Percentiles rank a stretch among this genome's conserved stretches.
phyloP scores from a whole-genome alignment of 2,329 filamentous ascomycete genomes.

The Alternaria gansuensis region DNA sequence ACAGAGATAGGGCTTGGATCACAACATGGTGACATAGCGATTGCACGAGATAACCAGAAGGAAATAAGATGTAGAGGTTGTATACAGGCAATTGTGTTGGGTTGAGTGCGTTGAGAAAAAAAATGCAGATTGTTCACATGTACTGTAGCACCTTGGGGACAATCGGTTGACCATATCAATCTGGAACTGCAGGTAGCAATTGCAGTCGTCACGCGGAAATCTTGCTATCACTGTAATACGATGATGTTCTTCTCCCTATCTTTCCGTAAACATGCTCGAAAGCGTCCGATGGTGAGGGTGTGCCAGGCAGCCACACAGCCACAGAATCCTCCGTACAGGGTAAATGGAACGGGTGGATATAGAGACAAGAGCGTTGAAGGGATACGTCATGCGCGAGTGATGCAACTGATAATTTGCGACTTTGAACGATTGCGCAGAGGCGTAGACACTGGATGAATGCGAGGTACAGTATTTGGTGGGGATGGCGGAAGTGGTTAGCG shows the following conservation, averaged over 20 bases:
- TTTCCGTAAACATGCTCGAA: neutral
- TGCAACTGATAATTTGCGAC: neutral
- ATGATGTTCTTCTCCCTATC: constrained; percentile 6
- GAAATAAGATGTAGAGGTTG: constrained; percentile 1
- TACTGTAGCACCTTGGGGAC: neutral
- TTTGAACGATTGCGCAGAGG: neutral
- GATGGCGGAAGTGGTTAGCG: constrained; percentile 6
- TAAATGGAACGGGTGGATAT: constrained; percentile 6
- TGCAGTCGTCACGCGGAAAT: constrained; percentile 1
- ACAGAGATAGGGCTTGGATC: constrained; percentile 10
- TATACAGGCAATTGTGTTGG: neutral
- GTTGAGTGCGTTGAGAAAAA: neutral
- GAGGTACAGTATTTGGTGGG: neutral
- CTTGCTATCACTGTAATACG: constrained; percentile 2
- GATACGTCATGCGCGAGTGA: neutral
- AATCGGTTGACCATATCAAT: constrained; percentile 18
- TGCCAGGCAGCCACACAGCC: constrained; percentile 24
- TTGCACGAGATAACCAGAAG: neutral
- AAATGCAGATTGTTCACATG: neutral
- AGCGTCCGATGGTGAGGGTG: neutral
- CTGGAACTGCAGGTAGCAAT: constrained; percentile 15
- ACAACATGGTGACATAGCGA: constrained; percentile 4
- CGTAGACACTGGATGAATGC: neutral
- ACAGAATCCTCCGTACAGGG: constrained; percentile 12
- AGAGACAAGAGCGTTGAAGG: constrained; percentile 11